phyloP scores from a whole-genome alignment of 495 filamentous ascomycete genomes.

The Poronia punctata region DNA sequence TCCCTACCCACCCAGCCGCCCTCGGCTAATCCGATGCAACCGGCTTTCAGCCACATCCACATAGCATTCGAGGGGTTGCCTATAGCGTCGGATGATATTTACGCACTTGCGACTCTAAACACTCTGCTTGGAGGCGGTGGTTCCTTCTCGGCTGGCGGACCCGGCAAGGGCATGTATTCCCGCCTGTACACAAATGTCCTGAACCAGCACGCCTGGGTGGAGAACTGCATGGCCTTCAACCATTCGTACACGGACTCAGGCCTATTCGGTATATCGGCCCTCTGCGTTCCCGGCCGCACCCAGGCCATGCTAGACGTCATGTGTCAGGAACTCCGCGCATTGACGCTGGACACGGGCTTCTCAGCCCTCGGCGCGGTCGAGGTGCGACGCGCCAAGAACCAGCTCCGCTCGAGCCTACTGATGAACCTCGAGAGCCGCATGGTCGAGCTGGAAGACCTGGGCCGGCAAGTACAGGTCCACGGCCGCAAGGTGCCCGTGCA shows the following conservation, averaged over 20 bases:
- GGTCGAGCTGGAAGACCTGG: constrained; percentile 98
- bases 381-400: constrained; percentile 96
- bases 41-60: constrained; percentile 81
- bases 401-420: constrained; percentile 78
- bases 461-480: constrained; percentile 92
- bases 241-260: constrained; percentile 94
- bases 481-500: constrained; percentile 81
- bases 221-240: constrained; percentile 92
- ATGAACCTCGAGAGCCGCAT: constrained; percentile 98
- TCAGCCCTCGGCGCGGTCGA: constrained; percentile 64
- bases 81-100: constrained; percentile 85
- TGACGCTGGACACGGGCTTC: constrained; percentile 66
- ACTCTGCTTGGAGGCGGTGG: constrained; percentile 94
- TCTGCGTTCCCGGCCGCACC: constrained; percentile 69
- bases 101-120: constrained; percentile 92
- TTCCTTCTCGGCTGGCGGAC: constrained; percentile 94
- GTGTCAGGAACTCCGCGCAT: constrained; percentile 76
- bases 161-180: constrained; percentile 98
- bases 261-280: constrained; percentile 86
- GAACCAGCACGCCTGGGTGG: constrained; percentile 95
- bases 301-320: constrained; percentile 84
- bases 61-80: constrained; percentile 93
- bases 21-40: constrained; percentile 69
- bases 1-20: constrained; percentile 73
- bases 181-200: constrained; percentile 95